Conservation (phyloP, 306 rosid species). For the Morella rubra region DNA sequence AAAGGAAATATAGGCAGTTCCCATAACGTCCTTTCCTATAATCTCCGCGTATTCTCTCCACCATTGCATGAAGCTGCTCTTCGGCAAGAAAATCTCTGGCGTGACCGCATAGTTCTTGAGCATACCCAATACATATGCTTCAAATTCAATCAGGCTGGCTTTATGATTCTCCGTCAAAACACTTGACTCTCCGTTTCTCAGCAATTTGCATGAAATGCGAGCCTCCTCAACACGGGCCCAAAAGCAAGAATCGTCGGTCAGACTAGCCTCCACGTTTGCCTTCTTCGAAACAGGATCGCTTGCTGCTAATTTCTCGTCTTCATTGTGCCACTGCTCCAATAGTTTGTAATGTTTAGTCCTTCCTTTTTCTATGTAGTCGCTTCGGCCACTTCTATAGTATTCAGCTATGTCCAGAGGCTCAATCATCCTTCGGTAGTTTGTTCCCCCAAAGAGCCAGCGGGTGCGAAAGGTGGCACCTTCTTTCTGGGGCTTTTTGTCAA, state of each 20-base stretch:
- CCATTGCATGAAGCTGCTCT: slow-evolving; percentile 69
- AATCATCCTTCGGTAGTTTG: slow-evolving; percentile 57
- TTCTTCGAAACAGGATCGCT: neutral
- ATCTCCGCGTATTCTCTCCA: slow-evolving; percentile 43
- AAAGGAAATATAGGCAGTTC: neutral
- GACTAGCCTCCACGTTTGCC: slow-evolving; percentile 29
- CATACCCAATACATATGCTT: slow-evolving; percentile 37
- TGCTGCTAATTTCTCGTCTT: neutral
- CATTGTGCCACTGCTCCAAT: slow-evolving; percentile 44
- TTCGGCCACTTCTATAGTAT: slow-evolving; percentile 27
- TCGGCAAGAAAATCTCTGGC: slow-evolving; percentile 57
- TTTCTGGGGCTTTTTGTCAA: slow-evolving; percentile 42
- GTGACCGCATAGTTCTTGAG: slow-evolving; percentile 46
- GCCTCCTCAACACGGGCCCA: slow-evolving; percentile 79
- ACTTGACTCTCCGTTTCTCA: neutral
- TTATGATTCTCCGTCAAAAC: slow-evolving; percentile 10
- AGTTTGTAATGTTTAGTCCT: slow-evolving; percentile 42
- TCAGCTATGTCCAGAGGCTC: slow-evolving; percentile 64
- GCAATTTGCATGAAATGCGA: slow-evolving; percentile 19
- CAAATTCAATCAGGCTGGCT: slow-evolving; percentile 38
- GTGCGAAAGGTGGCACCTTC: slow-evolving; percentile 31
- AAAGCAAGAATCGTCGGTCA: slow-evolving; percentile 73
- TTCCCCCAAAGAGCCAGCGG: slow-evolving; percentile 49
- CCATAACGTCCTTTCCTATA: slow-evolving; percentile 22
- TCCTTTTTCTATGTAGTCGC: slow-evolving; percentile 7